phyloP scores from a whole-genome alignment of 2,329 filamentous ascomycete species.

The Lojkania enalia region DNA sequence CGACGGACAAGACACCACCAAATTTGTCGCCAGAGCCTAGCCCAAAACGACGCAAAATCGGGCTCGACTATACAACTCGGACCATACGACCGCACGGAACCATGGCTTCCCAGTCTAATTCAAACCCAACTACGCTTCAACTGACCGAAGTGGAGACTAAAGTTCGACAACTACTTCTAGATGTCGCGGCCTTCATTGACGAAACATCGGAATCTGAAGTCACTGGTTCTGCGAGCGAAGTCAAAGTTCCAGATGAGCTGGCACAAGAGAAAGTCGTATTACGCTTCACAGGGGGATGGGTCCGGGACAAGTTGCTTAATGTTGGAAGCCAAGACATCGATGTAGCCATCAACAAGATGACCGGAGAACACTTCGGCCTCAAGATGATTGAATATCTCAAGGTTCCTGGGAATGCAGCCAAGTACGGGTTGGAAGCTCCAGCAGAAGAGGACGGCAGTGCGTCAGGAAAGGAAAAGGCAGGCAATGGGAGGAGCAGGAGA shows the following conservation, averaged over 20 bases:
- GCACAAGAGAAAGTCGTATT: constrained; percentile 57
- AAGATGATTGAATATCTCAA: constrained; percentile 71
- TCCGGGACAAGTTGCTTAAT: constrained; percentile 78
- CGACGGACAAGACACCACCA: constrained; percentile 21
- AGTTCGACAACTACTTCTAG: constrained; percentile 75
- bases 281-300: constrained; percentile 85
- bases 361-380: constrained; percentile 73
- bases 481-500: constrained; percentile 56
- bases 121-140: constrained; percentile 45
- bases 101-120: constrained; percentile 28
- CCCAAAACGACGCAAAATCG: constrained; percentile 38
- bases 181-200: constrained; percentile 75
- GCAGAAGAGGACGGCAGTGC: constrained; percentile 44
- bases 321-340: constrained; percentile 79
- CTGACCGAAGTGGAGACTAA: constrained; percentile 73
- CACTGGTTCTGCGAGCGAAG: constrained; percentile 28
- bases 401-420: constrained; percentile 60
- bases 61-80: constrained; percentile 16
- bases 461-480: constrained; percentile 45
- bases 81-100: constrained; percentile 30
- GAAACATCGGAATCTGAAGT: constrained; percentile 33
- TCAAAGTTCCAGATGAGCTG: constrained; percentile 50
- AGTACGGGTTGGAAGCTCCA: constrained; percentile 57
- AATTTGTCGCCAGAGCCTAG: constrained; percentile 26
- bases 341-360: constrained; percentile 84